Conservation (phyloP, 2,329 filamentous ascomycete genomes). For the Geosmithia putterillii region DNA sequence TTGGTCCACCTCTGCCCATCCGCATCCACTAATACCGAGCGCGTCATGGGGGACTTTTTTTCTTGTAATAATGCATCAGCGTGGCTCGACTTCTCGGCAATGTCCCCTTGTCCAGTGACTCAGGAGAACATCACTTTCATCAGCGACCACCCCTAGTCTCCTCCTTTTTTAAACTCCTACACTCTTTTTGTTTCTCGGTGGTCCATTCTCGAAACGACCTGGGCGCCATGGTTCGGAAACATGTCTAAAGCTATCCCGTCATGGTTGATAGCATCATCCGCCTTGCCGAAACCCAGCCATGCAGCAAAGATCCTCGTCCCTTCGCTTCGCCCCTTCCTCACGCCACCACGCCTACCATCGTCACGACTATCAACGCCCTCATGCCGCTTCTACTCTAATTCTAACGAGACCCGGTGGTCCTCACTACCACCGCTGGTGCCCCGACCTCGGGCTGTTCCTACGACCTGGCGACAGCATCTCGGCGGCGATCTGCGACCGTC, state of each 20-base stretch:
- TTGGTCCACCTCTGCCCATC: conserved; percentile 11
- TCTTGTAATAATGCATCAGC: neutral
- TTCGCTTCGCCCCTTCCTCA: neutral
- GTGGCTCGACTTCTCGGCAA: neutral
- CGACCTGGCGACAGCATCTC: too few relatives aligned
- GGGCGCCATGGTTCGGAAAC: conserved; percentile 23
- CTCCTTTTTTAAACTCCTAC: neutral
- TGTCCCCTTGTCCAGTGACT: neutral
- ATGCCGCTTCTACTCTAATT: neutral
- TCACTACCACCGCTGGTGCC: too few relatives aligned
- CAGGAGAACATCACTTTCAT: neutral
- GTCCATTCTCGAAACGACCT: neutral
- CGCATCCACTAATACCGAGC: conserved; percentile 7
- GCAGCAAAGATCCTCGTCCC: neutral
- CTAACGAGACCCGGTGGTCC: neutral
- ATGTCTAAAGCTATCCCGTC: conserved; percentile 27
- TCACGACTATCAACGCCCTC: neutral
- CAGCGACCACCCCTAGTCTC: neutral
- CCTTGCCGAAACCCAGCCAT: conserved; percentile 14
- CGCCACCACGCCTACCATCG: neutral
- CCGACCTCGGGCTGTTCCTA: too few relatives aligned
- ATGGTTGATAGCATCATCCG: conserved; percentile 22
- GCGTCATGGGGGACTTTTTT: conserved; percentile 20
- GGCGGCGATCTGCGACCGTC: neutral
- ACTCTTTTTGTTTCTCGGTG: neutral